A percentile compares a stretch with the other conserved stretches of the same genome.
Evolutionary conservation across 2,329 filamentous ascomycete species (phyloP).

Genomic region (Ophiocordyceps camponoti-floridani): DNA sequence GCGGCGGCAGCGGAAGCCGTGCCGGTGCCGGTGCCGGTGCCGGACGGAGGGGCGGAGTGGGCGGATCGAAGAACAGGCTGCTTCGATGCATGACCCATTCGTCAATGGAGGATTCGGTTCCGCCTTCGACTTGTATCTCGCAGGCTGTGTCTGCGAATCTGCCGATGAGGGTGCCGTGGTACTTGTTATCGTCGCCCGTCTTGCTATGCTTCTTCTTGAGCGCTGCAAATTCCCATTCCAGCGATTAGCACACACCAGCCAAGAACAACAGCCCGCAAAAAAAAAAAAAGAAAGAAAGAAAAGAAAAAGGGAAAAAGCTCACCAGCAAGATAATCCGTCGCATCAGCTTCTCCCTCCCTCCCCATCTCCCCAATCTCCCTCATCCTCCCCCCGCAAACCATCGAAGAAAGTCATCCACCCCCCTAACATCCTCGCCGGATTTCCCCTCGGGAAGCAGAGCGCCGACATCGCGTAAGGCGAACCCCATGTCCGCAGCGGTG

Average conservation of each 20-base stretch:
- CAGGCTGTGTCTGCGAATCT: constrained; percentile 46
- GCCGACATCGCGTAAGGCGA: constrained; percentile 70
- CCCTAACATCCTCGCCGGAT: constrained; percentile 59
- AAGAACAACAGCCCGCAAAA: background rate
- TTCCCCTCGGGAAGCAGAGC: constrained; percentile 51
- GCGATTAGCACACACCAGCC: background rate
- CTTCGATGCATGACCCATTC: constrained; percentile 18
- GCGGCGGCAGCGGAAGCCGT: background rate
- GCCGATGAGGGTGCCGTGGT: constrained; percentile 69
- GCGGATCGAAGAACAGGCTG: background rate
- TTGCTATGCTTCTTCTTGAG: constrained; percentile 90
- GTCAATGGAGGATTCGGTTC: constrained; percentile 20
- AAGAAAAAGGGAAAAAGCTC: constrained; percentile 8
- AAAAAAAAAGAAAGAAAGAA: background rate
- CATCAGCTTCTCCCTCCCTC: constrained; percentile 45
- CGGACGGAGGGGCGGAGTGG: background rate
- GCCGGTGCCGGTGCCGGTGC: background rate
- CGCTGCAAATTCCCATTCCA: constrained; percentile 21
- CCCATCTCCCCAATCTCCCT: constrained; percentile 68
- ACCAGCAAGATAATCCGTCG: constrained; percentile 55
- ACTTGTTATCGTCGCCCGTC: constrained; percentile 71
- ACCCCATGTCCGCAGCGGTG: constrained; percentile 56
- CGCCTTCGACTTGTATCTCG: constrained; percentile 63
- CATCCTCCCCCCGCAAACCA: constrained; percentile 66
- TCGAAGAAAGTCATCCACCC: constrained; percentile 57